Base-by-base conservation (phyloP, 768 basidiomycete species). In the Inosperma sp. region DNA sequence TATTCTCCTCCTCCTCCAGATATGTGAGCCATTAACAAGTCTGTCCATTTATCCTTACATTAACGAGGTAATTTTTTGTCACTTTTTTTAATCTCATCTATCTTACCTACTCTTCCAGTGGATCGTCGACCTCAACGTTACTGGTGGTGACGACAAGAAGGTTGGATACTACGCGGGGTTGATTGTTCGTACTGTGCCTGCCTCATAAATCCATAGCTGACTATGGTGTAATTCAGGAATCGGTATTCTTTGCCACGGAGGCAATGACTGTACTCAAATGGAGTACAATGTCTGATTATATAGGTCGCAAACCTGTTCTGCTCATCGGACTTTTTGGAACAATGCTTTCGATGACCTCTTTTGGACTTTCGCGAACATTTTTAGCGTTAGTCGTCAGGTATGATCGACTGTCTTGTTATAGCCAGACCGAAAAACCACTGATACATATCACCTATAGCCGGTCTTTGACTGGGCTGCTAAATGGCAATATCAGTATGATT, bases 381-480 rank as follows among this genome's bases (percentile, higher is more conserved):
- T 72, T 65, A 62, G 67, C 64, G 19, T 62, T 85, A 42, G 76
- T 84, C n/a, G 56, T 81, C 52, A 83, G 82, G 82, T 76, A 52
- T 22, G 59, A 29, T 48, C 25, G n/a, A n/a, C n/a, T n/a, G 36
- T 34, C 35, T 26, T 12, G 30, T 22, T 34, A 31, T 12, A 41
- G 16, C 3, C 22, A 37, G 13, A 17, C 10, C 31, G 29, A n/a
- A 19, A 27, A 12, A 2, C 7, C 19, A 13, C 30, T 29, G 26
- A 39, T 7, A 17, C 6, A 35, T n/a, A 42, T 56, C 27, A 30
- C 40, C 31, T 51, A 23, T 49, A 83, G 82, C 56, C 86, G 86
- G n/a, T 86, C 84, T 56, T 65, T 87, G 14, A 80, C 79, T 39
- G 85, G 86, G 3, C 67, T 83, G 43, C 63, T 88, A 17, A 84